These are phyloP conservation scores for Coemansia sp. DNA, from an alignment of 192 early-diverging fungal genomes.

Conservation along the genomic window DNA sequence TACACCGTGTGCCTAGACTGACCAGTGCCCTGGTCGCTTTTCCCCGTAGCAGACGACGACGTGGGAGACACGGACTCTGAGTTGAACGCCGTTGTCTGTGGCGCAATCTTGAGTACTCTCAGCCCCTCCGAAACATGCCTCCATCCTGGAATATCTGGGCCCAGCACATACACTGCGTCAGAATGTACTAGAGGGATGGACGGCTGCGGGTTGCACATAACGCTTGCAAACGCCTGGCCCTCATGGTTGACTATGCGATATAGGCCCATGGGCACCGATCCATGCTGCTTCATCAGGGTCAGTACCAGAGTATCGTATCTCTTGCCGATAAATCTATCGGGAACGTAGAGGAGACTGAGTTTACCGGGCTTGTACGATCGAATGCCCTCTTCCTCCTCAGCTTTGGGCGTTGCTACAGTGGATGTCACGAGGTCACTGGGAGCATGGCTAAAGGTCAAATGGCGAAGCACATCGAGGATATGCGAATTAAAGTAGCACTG, in stretches of 20 bases:
- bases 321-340: conserved; percentile 26
- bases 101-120: conserved; percentile 8
- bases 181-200: conserved; percentile 12
- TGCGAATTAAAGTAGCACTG: conserved; percentile 56
- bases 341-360: conserved; percentile 34
- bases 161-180: conserved; percentile 47
- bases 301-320: conserved; percentile 42
- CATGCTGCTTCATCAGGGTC: conserved; percentile 48
- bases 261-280: conserved; percentile 37
- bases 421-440: background rate
- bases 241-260: conserved; percentile 40
- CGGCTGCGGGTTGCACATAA: conserved; percentile 49
- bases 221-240: conserved; percentile 37
- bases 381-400: conserved; percentile 12
- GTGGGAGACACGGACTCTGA: conserved; percentile 6
- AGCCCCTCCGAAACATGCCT: conserved; percentile 24
- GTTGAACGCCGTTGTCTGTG: background rate
- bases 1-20: conserved; percentile 49
- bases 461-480: conserved; percentile 42
- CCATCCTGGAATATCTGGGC: conserved; percentile 38
- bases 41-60: background rate
- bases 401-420: conserved; percentile 3
- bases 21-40: conserved; percentile 3
- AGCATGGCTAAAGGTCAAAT: conserved; percentile 46
- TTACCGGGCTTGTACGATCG: conserved; percentile 10